Evolutionary conservation across 106 monocot genomes (phyloP).

Genomic region (Narthecium ossifragum): DNA sequence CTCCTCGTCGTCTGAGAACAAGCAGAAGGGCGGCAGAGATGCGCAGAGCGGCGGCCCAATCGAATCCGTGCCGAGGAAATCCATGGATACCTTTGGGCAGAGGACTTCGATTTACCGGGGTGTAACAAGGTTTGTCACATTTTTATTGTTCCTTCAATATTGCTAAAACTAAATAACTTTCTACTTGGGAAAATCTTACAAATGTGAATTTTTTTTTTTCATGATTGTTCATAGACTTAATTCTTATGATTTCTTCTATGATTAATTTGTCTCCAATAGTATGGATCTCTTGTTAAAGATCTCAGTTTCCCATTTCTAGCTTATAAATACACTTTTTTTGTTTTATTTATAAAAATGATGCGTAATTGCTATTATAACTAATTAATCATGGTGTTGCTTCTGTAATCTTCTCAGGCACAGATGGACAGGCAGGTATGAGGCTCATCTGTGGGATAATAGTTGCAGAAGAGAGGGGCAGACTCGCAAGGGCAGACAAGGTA

Average conservation of each 20-base stretch:
- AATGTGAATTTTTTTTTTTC: not conserved
- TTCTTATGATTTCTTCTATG: too few species aligned
- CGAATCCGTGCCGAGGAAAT: conserved; percentile 59
- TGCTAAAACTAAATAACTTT: not conserved
- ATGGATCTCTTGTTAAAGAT: too few species aligned
- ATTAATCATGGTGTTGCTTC: too few species aligned
- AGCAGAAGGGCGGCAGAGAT: conserved; percentile 38
- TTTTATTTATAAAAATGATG: too few species aligned
- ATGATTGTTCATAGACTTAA: too few species aligned
- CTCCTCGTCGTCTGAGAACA: conserved; percentile 28
- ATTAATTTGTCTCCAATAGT: too few species aligned
- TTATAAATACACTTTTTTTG: too few species aligned
- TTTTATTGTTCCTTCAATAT: not conserved
- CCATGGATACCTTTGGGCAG: conserved; percentile 88
- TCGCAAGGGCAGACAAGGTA: conserved; percentile 93
- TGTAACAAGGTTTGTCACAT: conserved; percentile 60
- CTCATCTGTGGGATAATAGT: conserved; percentile 97
- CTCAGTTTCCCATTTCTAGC: too few species aligned
- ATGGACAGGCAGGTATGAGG: conserved; percentile 98
- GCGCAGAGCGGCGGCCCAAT: conserved; percentile 32
- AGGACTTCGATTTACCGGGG: conserved; percentile 94
- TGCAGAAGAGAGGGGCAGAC: conserved; percentile 97
- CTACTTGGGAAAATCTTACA: not conserved
- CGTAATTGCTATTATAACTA: too few species aligned
- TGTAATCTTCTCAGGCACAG: conserved; percentile 68